Base-by-base conservation (phyloP, 2,329 filamentous ascomycete species). In the Monilinia polystroma region DNA sequence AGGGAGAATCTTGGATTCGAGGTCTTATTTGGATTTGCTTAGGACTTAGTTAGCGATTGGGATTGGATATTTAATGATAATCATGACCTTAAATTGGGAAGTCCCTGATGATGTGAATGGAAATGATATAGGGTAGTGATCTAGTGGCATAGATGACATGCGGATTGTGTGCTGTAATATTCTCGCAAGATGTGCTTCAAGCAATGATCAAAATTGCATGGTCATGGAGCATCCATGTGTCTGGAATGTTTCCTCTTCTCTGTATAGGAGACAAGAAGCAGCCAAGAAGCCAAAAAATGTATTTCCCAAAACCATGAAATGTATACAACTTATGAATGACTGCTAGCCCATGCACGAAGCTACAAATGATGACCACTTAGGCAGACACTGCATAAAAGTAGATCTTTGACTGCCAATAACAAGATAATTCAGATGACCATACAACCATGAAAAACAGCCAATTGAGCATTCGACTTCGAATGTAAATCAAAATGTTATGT, bases 1-100 rank as follows among this genome's bases (percentile, higher is more conserved):
- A n/a, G 43, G 29, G 57, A 38, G 29, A 64, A 35, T 23, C 43
- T 64, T 57, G 47, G 29, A 38, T 58, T 64, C 54, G 18, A n/a
- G 23, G 53, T 45, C 56, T 35, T 26, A 49, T 47, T 64, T 58
- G n/a, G 6, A 10, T 23, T 47, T 35, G 2, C 3, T 23, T n/a
- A n/a, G 10, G 43, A 14, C n/a, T 32, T 11, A n/a, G 20, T 10
- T 23, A 32, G 23, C 2, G 29, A 38, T 51, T 51, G 20, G 14
- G 4, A 47, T 20, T 38, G 1, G 45, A 1, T 26, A 23, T 60
- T 51, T 26, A 38, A 60, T 51, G 45, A 51, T 35, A 2, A 38
- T 20, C 38, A 20, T 38, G 45, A 60, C n/a, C 29, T 51, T 20
- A 23, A 20, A 29, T 35, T 51, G 7, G 1, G 29, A 51, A 18